phyloP scores from a whole-genome alignment of 2,329 filamentous ascomycete species.

The Clonostachys rosea region DNA sequence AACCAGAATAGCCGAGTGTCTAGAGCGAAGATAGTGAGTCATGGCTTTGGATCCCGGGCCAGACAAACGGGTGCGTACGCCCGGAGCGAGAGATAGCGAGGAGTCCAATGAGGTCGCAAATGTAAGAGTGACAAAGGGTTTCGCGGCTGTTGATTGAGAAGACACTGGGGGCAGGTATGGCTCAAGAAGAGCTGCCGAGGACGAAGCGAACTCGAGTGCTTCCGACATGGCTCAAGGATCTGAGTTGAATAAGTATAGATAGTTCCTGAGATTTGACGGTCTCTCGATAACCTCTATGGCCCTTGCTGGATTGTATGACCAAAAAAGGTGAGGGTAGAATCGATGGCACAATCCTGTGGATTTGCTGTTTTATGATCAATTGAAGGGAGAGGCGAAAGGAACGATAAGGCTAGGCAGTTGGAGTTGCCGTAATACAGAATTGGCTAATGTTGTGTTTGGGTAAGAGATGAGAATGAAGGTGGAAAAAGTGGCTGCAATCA shows the following conservation, averaged over 20 bases:
- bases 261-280: no score
- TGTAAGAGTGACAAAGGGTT: conserved; percentile 69
- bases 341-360: no score
- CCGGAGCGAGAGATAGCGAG: conserved; percentile 69
- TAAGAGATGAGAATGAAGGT: no score
- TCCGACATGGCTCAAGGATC: conserved; percentile 20
- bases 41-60: conserved; percentile 82
- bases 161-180: conserved; percentile 20
- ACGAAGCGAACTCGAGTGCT: conserved; percentile 21
- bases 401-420: no score
- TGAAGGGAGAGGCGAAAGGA: no score
- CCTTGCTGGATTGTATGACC: no score
- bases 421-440: no score
- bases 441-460: no score
- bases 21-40: conserved; percentile 84
- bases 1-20: conserved; percentile 79
- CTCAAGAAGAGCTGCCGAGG: conserved; percentile 22
- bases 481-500: no score
- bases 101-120: conserved; percentile 90
- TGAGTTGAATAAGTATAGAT: background rate
- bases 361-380: no score
- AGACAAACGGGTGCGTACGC: conserved; percentile 77
- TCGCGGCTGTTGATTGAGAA: background rate
- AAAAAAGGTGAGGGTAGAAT: no score
- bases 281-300: no score